Evolutionary conservation across 495 filamentous ascomycete genomes (phyloP).

Genomic region (Margaritispora aquatica): DNA sequence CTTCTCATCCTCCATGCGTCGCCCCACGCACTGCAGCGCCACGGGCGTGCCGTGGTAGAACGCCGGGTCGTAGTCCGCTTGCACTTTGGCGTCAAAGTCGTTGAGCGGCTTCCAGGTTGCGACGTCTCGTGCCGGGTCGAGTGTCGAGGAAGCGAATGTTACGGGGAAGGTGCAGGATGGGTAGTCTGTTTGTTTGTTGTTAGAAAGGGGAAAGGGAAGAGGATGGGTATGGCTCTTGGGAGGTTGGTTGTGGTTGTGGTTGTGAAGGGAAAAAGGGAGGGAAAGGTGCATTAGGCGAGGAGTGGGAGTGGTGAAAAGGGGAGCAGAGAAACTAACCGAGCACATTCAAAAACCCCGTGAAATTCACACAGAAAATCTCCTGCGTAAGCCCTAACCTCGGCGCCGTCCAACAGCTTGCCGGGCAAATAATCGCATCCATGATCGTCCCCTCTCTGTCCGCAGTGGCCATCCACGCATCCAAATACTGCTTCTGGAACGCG

Average conservation of each 20-base stretch:
- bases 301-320: not conserved
- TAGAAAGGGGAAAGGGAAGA: no score
- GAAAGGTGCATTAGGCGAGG: no score
- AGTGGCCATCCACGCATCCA: slow-evolving; percentile 47
- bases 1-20: slow-evolving; percentile 44
- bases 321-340: slow-evolving; percentile 13
- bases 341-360: slow-evolving; percentile 21
- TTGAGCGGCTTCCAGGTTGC: slow-evolving; percentile 27
- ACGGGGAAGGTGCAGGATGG: slow-evolving; percentile 24
- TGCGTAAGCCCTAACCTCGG: slow-evolving; percentile 22
- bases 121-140: slow-evolving; percentile 31
- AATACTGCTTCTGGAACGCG: slow-evolving; percentile 45
- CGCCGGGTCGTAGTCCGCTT: slow-evolving; percentile 33
- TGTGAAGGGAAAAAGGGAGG: no score
- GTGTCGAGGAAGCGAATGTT: slow-evolving; percentile 20
- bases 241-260: no score
- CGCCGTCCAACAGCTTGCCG: slow-evolving; percentile 16
- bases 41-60: slow-evolving; percentile 42
- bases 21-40: slow-evolving; percentile 40
- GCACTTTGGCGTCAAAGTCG: slow-evolving; percentile 14
- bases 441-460: slow-evolving; percentile 20
- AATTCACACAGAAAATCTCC: slow-evolving; percentile 22
- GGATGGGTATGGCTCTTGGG: no score
- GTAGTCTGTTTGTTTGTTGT: slow-evolving; percentile 21
- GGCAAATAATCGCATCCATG: slow-evolving; percentile 27